Evolutionary conservation across 192 early-diverging fungal species (phyloP).

Genomic region (Coemansia sp.): DNA sequence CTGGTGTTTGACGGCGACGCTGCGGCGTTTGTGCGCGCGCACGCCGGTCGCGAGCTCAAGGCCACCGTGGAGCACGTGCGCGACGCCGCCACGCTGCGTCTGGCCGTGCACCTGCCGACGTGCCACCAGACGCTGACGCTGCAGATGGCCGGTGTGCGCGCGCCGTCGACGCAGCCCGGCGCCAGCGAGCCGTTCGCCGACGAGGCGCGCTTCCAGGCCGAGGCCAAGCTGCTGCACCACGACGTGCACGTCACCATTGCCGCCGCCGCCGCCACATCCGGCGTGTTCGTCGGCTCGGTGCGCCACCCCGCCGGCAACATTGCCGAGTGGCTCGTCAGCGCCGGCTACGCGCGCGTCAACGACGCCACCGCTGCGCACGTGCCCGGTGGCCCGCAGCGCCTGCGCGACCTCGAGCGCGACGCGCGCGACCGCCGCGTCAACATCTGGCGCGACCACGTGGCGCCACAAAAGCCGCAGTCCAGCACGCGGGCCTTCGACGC

Average conservation of each 20-base stretch:
- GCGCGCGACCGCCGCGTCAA: slow-evolving; percentile 80
- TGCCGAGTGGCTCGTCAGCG: slow-evolving; percentile 76
- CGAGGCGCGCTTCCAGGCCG: slow-evolving; percentile 92
- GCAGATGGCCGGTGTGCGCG: slow-evolving; percentile 77
- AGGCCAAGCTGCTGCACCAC: slow-evolving; percentile 84
- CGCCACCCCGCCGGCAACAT: slow-evolving; percentile 89
- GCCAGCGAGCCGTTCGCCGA: slow-evolving; percentile 87
- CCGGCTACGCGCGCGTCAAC: slow-evolving; percentile 80
- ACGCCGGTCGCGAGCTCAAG: slow-evolving; percentile 78
- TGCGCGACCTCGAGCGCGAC: slow-evolving; percentile 74
- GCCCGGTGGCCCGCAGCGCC: slow-evolving; percentile 56
- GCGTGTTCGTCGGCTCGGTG: slow-evolving; percentile 75
- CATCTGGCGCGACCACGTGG: slow-evolving; percentile 65
- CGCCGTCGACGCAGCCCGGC: slow-evolving; percentile 74
- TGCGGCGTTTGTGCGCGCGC: slow-evolving; percentile 67
- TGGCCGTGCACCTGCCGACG: slow-evolving; percentile 64
- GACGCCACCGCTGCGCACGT: slow-evolving; percentile 81
- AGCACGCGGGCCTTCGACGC: slow-evolving; percentile 40
- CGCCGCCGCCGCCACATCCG: slow-evolving; percentile 59
- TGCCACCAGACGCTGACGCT: slow-evolving; percentile 76
- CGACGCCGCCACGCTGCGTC: slow-evolving; percentile 81
- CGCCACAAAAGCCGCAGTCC: neutral
- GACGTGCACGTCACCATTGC: slow-evolving; percentile 85
- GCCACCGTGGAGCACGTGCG: slow-evolving; percentile 95
- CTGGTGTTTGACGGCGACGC: slow-evolving; percentile 63